These are phyloP conservation scores for Neurospora sp. DNA, from an alignment of 495 filamentous ascomycete genomes.

Conservation along the genomic window DNA sequence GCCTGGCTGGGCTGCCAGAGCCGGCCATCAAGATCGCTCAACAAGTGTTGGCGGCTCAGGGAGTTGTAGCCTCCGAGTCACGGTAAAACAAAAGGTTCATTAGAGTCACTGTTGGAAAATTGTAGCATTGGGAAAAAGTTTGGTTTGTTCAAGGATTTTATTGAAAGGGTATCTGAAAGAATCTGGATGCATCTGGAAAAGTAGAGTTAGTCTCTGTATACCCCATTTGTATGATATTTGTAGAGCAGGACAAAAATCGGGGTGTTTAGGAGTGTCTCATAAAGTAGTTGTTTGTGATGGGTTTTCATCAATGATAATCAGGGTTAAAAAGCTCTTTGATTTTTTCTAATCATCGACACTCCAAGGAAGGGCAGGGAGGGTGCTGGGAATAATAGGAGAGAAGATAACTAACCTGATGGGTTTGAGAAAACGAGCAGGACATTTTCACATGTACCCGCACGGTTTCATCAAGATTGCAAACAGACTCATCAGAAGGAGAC, in stretches of 20 bases:
- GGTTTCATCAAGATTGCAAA: slow-evolving; percentile 1
- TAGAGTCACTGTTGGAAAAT: not conserved
- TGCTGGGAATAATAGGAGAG: not conserved
- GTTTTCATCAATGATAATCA: slow-evolving; percentile 37
- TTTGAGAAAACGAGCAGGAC: not conserved
- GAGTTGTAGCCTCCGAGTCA: slow-evolving; percentile 1
- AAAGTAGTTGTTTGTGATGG: slow-evolving; percentile 31
- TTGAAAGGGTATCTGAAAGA: not conserved
- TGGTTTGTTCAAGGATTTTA: not conserved
- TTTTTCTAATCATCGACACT: slow-evolving; percentile 42
- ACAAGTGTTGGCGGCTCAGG: slow-evolving; percentile 24
- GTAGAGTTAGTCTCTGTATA: slow-evolving; percentile 21
- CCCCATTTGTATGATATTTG: slow-evolving; percentile 10
- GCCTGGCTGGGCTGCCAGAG: slow-evolving; percentile 66
- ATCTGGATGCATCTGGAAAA: not conserved
- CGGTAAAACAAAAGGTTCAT: not conserved
- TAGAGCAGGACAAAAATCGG: slow-evolving; percentile 8
- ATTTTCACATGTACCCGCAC: not conserved
- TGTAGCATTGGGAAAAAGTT: slow-evolving; percentile 1
- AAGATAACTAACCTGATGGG: slow-evolving; percentile 35
- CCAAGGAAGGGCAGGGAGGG: not conserved
- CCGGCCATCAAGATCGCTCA: slow-evolving; percentile 48
- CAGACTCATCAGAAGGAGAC: slow-evolving; percentile 9
- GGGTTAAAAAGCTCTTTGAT: slow-evolving; percentile 49
- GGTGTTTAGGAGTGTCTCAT: slow-evolving; percentile 33